Conservation (phyloP, 306 rosid species). For the Astragalus membranaceus region DNA sequence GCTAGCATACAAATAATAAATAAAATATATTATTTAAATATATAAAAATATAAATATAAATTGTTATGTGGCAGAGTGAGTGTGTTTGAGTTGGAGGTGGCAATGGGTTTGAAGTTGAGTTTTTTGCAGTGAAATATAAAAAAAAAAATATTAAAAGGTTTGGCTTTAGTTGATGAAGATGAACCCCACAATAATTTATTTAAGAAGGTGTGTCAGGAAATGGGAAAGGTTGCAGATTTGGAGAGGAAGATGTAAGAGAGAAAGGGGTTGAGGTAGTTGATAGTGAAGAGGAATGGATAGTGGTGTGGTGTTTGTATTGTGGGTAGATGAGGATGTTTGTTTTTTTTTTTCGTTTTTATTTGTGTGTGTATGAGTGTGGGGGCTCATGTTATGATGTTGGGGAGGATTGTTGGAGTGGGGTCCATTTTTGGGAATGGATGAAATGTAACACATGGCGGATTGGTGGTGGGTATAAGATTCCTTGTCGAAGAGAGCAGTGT, state of each 20-base stretch:
- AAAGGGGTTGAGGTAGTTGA: background rate
- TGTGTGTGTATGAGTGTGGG: background rate
- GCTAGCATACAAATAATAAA: conserved; percentile 33
- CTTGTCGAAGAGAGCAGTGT: background rate
- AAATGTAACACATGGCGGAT: conserved; percentile 32
- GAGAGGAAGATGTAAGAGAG: background rate
- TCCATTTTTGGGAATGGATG: conserved; percentile 18
- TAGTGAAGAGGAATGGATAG: background rate
- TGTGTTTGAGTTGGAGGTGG: background rate
- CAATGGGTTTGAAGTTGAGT: background rate
- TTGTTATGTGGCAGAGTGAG: background rate
- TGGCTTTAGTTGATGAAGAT: conserved; percentile 19
- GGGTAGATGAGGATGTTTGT: background rate
- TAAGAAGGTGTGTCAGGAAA: conserved; percentile 27
- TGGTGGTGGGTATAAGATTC: conserved; percentile 44
- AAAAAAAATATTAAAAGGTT: background rate
- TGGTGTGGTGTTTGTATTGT: background rate
- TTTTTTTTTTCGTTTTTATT: background rate
- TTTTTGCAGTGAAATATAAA: conserved; percentile 17
- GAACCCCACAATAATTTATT: conserved; percentile 26
- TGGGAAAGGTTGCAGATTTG: background rate
- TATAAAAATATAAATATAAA: background rate
- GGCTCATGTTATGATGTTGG: conserved; percentile 1
- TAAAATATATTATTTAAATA: background rate
- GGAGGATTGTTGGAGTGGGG: conserved; percentile 24